Conservation (phyloP, 1,139 yeast species). For the Chernovozyma aurita region DNA sequence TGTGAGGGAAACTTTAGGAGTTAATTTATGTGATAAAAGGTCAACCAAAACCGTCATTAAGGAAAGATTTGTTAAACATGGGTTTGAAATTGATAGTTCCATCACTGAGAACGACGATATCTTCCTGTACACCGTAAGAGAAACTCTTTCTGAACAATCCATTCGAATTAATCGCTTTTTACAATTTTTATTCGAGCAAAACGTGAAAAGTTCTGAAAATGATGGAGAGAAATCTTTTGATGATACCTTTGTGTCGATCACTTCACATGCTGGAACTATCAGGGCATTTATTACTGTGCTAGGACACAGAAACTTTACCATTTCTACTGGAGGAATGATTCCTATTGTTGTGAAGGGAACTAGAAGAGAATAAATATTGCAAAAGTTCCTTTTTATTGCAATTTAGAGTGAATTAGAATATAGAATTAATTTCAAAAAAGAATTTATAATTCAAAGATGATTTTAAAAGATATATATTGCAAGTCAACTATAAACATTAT, state of each 20-base stretch:
- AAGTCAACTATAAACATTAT: too few species aligned
- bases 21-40: slow-evolving; percentile 24
- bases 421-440: too few species aligned
- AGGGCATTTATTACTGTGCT: slow-evolving; percentile 48
- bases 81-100: slow-evolving; percentile 40
- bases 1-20: slow-evolving; percentile 57
- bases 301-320: slow-evolving; percentile 50
- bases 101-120: slow-evolving; percentile 46
- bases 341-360: slow-evolving; percentile 52
- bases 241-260: slow-evolving; percentile 40
- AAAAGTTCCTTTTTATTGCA: too few species aligned
- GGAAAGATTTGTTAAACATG: slow-evolving; percentile 30
- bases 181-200: slow-evolving; percentile 41
- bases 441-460: too few species aligned
- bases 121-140: slow-evolving; percentile 40
- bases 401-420: too few species aligned
- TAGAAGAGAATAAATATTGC: background rate
- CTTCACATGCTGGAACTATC: slow-evolving; percentile 64
- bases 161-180: slow-evolving; percentile 44
- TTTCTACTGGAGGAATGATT: slow-evolving; percentile 61
- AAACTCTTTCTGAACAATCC: slow-evolving; percentile 43
- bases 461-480: too few species aligned
- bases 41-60: slow-evolving; percentile 27
- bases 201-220: slow-evolving; percentile 20
- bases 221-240: slow-evolving; percentile 19